Percentiles rank a stretch among this genome's conserved stretches.
Evolutionary conservation across 345 rosid genomes (phyloP).

Genomic region (Leavenworthia alabamica): DNA sequence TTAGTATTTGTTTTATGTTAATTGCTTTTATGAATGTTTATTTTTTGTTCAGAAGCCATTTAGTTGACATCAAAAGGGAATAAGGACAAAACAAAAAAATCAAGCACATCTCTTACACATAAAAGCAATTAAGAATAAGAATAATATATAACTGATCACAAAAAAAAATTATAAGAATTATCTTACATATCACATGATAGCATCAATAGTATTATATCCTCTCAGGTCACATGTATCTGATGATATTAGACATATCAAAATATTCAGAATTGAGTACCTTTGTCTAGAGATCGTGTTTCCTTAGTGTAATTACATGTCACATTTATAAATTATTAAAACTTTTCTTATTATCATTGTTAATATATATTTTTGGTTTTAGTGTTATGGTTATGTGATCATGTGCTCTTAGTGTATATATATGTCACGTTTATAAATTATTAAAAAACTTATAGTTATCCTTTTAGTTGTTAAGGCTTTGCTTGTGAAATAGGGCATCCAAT

Average conservation of each 20-base stretch:
- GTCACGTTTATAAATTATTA: not conserved
- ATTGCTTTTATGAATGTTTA: not conserved
- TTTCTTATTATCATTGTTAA: too few relatives aligned
- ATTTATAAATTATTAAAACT: too few relatives aligned
- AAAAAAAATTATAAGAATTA: not conserved
- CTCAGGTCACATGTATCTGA: too few relatives aligned
- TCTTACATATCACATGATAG: conserved; percentile 20
- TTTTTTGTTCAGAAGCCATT: conserved; percentile 11
- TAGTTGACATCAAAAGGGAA: conserved; percentile 18
- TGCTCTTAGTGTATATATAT: conserved; percentile 13
- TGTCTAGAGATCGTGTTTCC: too few relatives aligned
- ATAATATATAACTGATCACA: not conserved
- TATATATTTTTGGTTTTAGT: not conserved
- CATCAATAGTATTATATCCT: too few relatives aligned
- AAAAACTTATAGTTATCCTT: too few relatives aligned
- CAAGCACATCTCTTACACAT: conserved; percentile 14
- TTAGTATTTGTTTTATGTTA: not conserved
- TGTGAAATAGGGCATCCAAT: too few relatives aligned
- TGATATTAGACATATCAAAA: too few relatives aligned
- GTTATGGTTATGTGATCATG: not conserved
- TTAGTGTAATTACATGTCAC: too few relatives aligned
- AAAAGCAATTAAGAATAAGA: conserved; percentile 6
- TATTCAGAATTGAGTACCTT: too few relatives aligned
- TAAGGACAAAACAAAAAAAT: not conserved
- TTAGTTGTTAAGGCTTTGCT: not conserved